phyloP scores from a whole-genome alignment of 2,329 filamentous ascomycete genomes.

The Tolypocladium pustulatum region DNA sequence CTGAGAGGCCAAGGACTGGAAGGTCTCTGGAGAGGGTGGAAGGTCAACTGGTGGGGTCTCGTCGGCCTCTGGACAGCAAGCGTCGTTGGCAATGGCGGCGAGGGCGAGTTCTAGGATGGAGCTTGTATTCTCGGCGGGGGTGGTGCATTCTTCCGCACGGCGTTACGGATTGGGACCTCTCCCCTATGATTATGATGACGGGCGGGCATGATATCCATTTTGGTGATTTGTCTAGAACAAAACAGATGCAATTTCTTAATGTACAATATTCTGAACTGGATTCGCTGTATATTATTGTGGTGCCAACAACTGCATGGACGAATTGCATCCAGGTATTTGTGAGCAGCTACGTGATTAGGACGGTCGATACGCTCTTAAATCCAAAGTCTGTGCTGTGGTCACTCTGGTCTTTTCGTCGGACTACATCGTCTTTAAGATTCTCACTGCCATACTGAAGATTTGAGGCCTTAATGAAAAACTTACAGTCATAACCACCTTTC shows the following conservation, averaged over 20 bases:
- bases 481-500: no score
- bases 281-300: no score
- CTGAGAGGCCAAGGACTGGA: slow-evolving; percentile 56
- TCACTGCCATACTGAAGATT: background rate
- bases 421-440: background rate
- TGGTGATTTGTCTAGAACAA: background rate
- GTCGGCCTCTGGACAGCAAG: slow-evolving; percentile 65
- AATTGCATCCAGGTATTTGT: background rate
- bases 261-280: background rate
- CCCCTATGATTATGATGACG: slow-evolving; percentile 28
- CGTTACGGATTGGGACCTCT: slow-evolving; percentile 24
- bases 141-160: slow-evolving; percentile 19
- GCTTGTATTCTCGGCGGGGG: slow-evolving; percentile 9
- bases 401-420: no score
- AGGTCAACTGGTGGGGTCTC: slow-evolving; percentile 68
- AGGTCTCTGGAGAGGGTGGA: slow-evolving; percentile 64
- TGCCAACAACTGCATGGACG: background rate
- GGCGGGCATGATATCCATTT: slow-evolving; percentile 17
- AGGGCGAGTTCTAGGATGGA: slow-evolving; percentile 43
- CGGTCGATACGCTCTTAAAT: no score
- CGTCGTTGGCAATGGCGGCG: slow-evolving; percentile 49
- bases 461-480: no score
- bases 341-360: background rate
- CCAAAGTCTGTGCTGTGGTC: no score
- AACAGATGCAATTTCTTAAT: background rate